phyloP scores from a whole-genome alignment of 768 basidiomycete genomes.

The Boletus pseudo-olivaceus region DNA sequence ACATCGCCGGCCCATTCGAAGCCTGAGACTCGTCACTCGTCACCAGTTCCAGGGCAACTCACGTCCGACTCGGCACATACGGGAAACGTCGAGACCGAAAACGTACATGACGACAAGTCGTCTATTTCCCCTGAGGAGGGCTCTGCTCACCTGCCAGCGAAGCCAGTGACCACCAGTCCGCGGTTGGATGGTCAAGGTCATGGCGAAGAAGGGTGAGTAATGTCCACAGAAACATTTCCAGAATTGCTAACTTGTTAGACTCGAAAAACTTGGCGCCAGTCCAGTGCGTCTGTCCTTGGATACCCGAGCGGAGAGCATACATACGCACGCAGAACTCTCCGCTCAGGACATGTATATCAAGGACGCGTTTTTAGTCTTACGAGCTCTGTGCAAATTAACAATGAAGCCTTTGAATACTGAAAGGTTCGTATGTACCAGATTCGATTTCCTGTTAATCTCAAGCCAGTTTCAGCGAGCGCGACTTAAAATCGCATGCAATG shows the following conservation, averaged over 20 bases:
- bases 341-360: constrained; percentile 91
- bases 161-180: neutral
- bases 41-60: constrained; percentile 1
- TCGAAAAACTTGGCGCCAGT: constrained; percentile 21
- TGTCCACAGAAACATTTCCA: neutral
- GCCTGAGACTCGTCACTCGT: constrained; percentile 11
- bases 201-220: constrained; percentile 22
- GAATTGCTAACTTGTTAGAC: constrained; percentile 4
- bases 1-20: constrained; percentile 3
- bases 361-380: constrained; percentile 96
- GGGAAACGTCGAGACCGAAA: neutral
- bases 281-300: constrained; percentile 19
- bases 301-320: constrained; percentile 16
- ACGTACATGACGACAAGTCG: neutral
- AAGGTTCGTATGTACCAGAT: constrained; percentile 51
- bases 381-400: constrained; percentile 94
- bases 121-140: constrained; percentile 1
- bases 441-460: constrained; percentile 11
- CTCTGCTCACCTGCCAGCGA: neutral
- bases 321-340: constrained; percentile 47
- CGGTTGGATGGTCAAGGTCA: constrained; percentile 4
- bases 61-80: neutral
- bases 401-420: constrained; percentile 96
- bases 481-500: constrained; percentile 95
- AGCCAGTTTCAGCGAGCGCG: constrained; percentile 68